Conservation (phyloP, 2,329 filamentous ascomycete genomes). For the Didymella pomorum region DNA sequence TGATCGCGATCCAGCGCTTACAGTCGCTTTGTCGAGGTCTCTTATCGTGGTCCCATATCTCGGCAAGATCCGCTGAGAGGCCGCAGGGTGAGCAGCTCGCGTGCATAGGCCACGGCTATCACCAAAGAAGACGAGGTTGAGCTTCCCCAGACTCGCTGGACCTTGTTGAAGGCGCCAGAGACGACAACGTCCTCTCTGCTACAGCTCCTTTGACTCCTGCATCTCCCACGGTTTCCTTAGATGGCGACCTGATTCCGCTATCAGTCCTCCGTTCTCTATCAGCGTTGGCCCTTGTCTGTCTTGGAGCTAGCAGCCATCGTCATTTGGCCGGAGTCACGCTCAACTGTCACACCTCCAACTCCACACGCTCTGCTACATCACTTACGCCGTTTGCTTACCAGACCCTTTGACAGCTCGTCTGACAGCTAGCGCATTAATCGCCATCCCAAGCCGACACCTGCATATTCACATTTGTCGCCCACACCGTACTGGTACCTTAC, state of each 20-base stretch:
- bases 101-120: slow-evolving; percentile 20
- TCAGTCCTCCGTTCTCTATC: slow-evolving; percentile 23
- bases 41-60: slow-evolving; percentile 9
- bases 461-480: slow-evolving; percentile 22
- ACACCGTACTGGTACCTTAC: slow-evolving; percentile 18
- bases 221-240: slow-evolving; percentile 12
- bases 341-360: slow-evolving; percentile 31
- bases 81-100: slow-evolving; percentile 10
- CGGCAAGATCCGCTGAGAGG: slow-evolving; percentile 12
- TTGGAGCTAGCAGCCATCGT: slow-evolving; percentile 20
- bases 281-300: slow-evolving; percentile 26
- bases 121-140: slow-evolving; percentile 24
- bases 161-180: slow-evolving; percentile 27
- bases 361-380: slow-evolving; percentile 17
- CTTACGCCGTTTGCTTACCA: slow-evolving; percentile 5
- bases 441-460: slow-evolving; percentile 9
- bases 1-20: neutral
- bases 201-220: slow-evolving; percentile 28
- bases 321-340: slow-evolving; percentile 46
- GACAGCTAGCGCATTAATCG: slow-evolving; percentile 2
- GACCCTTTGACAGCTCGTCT: slow-evolving; percentile 9
- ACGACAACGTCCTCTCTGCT: slow-evolving; percentile 19
- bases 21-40: slow-evolving; percentile 2
- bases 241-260: slow-evolving; percentile 19
- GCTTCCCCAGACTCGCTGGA: slow-evolving; percentile 35